Evolutionary conservation across 306 rosid species (phyloP).

Genomic region (Purshia tridentata): DNA sequence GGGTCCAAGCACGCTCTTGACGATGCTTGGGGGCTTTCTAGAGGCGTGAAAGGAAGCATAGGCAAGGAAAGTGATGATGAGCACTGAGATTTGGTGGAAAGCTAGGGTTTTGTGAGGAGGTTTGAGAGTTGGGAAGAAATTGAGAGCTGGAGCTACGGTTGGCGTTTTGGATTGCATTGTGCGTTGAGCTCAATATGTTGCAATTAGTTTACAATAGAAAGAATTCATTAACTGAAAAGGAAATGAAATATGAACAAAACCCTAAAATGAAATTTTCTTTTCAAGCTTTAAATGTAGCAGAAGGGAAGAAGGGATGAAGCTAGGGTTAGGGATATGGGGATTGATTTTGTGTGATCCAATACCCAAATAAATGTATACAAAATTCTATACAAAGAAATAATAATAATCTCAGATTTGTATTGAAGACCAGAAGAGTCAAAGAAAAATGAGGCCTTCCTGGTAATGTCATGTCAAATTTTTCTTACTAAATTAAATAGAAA

Average conservation of each 20-base stretch:
- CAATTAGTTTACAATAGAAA: not conserved
- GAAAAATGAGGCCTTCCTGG: not conserved
- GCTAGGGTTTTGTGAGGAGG: constrained; percentile 73
- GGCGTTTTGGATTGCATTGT: constrained; percentile 50
- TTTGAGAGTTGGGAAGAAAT: constrained; percentile 55
- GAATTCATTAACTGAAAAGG: not conserved
- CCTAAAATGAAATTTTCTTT: not conserved
- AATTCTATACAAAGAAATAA: not conserved
- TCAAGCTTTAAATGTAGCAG: not conserved
- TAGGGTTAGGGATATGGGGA: constrained; percentile 14
- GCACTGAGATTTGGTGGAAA: constrained; percentile 62
- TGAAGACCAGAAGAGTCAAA: not conserved
- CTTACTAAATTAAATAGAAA: too few species aligned
- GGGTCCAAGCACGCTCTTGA: constrained; percentile 87
- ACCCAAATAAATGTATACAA: not conserved
- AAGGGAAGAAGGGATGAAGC: constrained; percentile 12
- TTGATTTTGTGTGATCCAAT: constrained; percentile 1
- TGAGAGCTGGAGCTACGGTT: constrained; percentile 56
- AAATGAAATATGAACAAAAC: not conserved
- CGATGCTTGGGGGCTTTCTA: constrained; percentile 88
- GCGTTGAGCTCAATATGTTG: not conserved
- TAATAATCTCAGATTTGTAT: not conserved
- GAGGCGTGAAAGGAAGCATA: constrained; percentile 91
- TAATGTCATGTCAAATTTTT: not conserved
- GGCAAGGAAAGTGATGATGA: constrained; percentile 63